Percentiles rank a stretch among this genome's conserved stretches.
These are phyloP conservation scores for Magnolia changhungtana DNA, from an alignment of 164 flowering plant genomes.

Conservation along the genomic window DNA sequence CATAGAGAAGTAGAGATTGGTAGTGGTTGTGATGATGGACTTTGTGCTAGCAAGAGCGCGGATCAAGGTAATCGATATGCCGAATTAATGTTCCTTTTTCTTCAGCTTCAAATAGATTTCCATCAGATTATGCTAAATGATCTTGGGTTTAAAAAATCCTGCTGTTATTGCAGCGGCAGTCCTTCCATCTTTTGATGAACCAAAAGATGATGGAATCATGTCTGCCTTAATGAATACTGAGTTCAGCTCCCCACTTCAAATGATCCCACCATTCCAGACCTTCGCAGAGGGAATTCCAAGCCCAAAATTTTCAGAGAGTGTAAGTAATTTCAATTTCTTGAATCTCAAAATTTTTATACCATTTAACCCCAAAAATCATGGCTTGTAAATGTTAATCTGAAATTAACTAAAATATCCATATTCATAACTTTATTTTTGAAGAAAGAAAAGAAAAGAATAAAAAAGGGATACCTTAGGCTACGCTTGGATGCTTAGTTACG, in stretches of 20 bases:
- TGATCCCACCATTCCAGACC: conserved; percentile 45
- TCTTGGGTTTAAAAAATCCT: not conserved
- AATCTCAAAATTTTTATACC: conserved; percentile 2
- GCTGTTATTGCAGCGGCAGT: conserved; percentile 30
- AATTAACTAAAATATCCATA: not conserved
- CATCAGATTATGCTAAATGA: not conserved
- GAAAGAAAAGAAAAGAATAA: not conserved
- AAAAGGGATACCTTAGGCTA: not conserved
- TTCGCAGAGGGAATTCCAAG: conserved; percentile 83
- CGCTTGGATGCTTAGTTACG: not conserved
- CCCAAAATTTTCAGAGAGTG: conserved; percentile 93
- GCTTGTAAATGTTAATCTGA: not conserved
- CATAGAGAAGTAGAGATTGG: conserved; percentile 17
- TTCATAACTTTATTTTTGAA: not conserved
- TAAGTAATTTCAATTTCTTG: conserved; percentile 33
- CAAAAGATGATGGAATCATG: conserved; percentile 26
- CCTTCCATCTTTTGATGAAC: conserved; percentile 28
- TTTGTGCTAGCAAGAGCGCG: conserved; percentile 7
- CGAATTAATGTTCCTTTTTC: not conserved
- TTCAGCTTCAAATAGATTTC: not conserved
- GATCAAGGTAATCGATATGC: conserved; percentile 34
- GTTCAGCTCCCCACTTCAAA: conserved; percentile 77
- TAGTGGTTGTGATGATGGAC: conserved; percentile 12
- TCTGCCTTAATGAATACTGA: conserved; percentile 34
- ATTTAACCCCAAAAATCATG: conserved; percentile 1